Conservation (phyloP, 805 yeast genomes). For the Metschnikowia lunata region DNA sequence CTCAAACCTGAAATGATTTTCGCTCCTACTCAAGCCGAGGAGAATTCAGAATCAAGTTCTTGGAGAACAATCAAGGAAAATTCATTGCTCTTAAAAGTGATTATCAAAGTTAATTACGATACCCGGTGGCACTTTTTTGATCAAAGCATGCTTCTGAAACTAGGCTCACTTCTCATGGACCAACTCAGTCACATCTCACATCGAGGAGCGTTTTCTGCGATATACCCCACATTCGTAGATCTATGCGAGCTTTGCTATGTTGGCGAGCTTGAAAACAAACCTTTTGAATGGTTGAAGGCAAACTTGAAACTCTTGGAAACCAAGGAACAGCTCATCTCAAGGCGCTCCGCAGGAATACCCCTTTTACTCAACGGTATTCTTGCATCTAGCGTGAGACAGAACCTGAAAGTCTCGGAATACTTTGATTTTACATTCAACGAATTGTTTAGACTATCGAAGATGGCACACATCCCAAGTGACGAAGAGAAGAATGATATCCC, state of each 20-base stretch:
- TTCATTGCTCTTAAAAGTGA: constrained; percentile 45
- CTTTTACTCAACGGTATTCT: constrained; percentile 70
- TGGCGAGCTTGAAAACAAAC: constrained; percentile 31
- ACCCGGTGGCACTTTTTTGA: constrained; percentile 16
- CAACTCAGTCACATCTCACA: constrained; percentile 78
- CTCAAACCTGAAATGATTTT: constrained; percentile 46
- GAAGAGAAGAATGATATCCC: constrained; percentile 66
- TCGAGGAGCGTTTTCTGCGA: constrained; percentile 87
- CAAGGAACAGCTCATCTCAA: constrained; percentile 66
- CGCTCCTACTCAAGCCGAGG: constrained; percentile 46
- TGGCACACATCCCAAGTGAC: constrained; percentile 44
- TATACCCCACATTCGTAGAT: constrained; percentile 72
- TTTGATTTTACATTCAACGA: constrained; percentile 47
- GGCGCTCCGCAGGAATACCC: constrained; percentile 93
- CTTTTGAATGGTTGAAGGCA: constrained; percentile 56
- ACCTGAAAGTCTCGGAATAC: constrained; percentile 26
- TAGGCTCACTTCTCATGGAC: constrained; percentile 54
- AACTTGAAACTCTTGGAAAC: constrained; percentile 50
- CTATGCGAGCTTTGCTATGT: constrained; percentile 55
- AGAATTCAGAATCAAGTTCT: constrained; percentile 17
- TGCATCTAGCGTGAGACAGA: constrained; percentile 36
- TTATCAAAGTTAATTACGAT: constrained; percentile 29
- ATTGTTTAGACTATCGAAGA: constrained; percentile 51
- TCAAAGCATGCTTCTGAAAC: constrained; percentile 22
- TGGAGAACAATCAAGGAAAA: constrained; percentile 48